These are phyloP conservation scores for Inga leiocalycina DNA, from an alignment of 306 rosid genomes.

Conservation along the genomic window DNA sequence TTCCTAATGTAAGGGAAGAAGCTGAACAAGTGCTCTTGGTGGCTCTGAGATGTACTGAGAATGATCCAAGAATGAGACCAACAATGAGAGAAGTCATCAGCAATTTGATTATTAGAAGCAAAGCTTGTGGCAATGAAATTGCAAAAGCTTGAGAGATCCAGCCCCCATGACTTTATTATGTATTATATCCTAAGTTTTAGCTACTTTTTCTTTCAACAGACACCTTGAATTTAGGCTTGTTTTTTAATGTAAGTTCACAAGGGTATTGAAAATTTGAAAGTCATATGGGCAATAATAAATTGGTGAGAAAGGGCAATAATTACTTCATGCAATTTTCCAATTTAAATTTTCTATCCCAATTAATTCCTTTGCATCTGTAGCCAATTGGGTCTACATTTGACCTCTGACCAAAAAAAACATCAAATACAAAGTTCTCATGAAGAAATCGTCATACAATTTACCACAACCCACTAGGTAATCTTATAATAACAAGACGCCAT, in stretches of 20 bases:
- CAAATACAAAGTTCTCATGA: too few species aligned
- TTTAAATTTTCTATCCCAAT: too few species aligned
- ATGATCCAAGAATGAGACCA: slow-evolving; percentile 50
- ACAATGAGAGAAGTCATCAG: slow-evolving; percentile 50
- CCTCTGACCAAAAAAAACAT: too few species aligned
- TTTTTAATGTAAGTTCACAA: background rate
- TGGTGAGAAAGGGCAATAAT: background rate
- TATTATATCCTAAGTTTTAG: background rate
- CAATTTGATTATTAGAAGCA: slow-evolving; percentile 16
- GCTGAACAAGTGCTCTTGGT: slow-evolving; percentile 39
- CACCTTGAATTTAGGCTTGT: background rate
- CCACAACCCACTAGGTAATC: too few species aligned
- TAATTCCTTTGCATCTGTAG: too few species aligned
- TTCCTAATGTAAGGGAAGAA: slow-evolving; percentile 36
- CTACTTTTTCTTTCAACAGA: too few species aligned
- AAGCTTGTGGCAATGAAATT: background rate
- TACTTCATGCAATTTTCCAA: background rate
- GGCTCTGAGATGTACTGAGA: slow-evolving; percentile 25
- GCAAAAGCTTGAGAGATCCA: background rate
- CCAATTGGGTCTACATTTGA: too few species aligned
- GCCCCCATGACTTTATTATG: background rate
- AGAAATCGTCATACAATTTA: too few species aligned
- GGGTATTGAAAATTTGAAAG: background rate
- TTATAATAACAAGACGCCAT: too few species aligned
- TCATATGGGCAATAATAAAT: background rate